Evolutionary conservation across 2,329 filamentous ascomycete species (phyloP).

Genomic region (Trichothecium sympodiale): DNA sequence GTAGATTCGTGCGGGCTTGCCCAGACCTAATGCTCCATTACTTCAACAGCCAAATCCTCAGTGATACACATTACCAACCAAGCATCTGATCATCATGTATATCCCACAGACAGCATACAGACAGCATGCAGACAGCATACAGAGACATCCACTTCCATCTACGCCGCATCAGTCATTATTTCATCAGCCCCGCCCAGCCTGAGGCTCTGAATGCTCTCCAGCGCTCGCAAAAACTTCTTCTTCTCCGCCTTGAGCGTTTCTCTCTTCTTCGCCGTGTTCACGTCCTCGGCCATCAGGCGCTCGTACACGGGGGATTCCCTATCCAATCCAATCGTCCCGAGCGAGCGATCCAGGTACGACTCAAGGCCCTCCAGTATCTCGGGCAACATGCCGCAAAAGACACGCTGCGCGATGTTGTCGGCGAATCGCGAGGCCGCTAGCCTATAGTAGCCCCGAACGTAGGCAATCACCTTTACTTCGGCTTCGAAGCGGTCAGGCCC

Average conservation of each 20-base stretch:
- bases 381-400: conserved; percentile 38
- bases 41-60: too few species aligned
- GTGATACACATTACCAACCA: too few species aligned
- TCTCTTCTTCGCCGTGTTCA: conserved; percentile 26
- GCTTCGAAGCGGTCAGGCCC: conserved; percentile 44
- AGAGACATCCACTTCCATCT: too few species aligned
- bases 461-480: conserved; percentile 52
- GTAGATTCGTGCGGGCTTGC: too few species aligned
- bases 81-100: too few species aligned
- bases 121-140: too few species aligned
- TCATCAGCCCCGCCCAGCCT: too few species aligned
- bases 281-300: conserved; percentile 38
- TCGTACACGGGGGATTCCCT: conserved; percentile 21
- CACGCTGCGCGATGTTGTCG: conserved; percentile 38
- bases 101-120: too few species aligned
- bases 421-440: conserved; percentile 54
- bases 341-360: conserved; percentile 29
- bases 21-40: too few species aligned
- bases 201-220: conserved; percentile 32
- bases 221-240: conserved; percentile 34
- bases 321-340: conserved; percentile 23
- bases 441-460: conserved; percentile 58
- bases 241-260: conserved; percentile 30
- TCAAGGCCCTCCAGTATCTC: conserved; percentile 27
- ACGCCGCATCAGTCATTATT: too few species aligned